Evolutionary conservation across 2,329 filamentous ascomycete species (phyloP).

Genomic region (Plectosphaerella sp.): DNA sequence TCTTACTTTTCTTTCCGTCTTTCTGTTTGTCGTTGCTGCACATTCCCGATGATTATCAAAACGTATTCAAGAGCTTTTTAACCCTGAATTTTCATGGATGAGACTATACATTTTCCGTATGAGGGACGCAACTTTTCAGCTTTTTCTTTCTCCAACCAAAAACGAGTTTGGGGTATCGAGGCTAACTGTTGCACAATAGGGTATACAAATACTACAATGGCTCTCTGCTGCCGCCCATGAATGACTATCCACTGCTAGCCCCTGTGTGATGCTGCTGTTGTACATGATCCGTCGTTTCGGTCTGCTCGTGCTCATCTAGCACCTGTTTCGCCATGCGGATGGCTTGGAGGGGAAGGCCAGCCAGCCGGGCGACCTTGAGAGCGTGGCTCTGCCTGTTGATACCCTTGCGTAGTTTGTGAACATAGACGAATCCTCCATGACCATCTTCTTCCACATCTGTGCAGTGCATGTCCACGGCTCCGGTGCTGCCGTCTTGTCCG

Average conservation of each 20-base stretch:
- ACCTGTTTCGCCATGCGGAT: slow-evolving; percentile 63
- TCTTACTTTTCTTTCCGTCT: slow-evolving; percentile 8
- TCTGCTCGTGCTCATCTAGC: slow-evolving; percentile 26
- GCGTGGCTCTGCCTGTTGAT: slow-evolving; percentile 88
- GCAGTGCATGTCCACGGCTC: slow-evolving; percentile 69
- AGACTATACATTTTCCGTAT: slow-evolving; percentile 52
- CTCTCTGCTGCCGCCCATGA: background rate
- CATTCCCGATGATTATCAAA: slow-evolving; percentile 51
- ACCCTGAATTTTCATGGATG: slow-evolving; percentile 59
- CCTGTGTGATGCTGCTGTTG: slow-evolving; percentile 1
- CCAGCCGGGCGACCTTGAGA: slow-evolving; percentile 86
- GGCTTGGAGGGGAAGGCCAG: slow-evolving; percentile 71
- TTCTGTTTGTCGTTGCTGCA: slow-evolving; percentile 1
- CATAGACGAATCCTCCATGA: slow-evolving; percentile 72
- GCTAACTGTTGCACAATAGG: slow-evolving; percentile 26
- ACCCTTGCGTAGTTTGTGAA: slow-evolving; percentile 76
- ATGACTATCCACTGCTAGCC: slow-evolving; percentile 7
- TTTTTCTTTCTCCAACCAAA: slow-evolving; percentile 15
- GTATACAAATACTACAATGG: background rate
- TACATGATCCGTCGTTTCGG: background rate
- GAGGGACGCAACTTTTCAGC: slow-evolving; percentile 35
- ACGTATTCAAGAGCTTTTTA: slow-evolving; percentile 62
- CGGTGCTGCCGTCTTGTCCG: slow-evolving; percentile 23
- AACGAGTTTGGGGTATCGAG: slow-evolving; percentile 25
- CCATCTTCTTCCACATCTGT: slow-evolving; percentile 80